Evolutionary conservation across 345 rosid species (phyloP), one percentile per base, ranked within the genome.

Genomic region (Corchorus olitorius): DNA sequence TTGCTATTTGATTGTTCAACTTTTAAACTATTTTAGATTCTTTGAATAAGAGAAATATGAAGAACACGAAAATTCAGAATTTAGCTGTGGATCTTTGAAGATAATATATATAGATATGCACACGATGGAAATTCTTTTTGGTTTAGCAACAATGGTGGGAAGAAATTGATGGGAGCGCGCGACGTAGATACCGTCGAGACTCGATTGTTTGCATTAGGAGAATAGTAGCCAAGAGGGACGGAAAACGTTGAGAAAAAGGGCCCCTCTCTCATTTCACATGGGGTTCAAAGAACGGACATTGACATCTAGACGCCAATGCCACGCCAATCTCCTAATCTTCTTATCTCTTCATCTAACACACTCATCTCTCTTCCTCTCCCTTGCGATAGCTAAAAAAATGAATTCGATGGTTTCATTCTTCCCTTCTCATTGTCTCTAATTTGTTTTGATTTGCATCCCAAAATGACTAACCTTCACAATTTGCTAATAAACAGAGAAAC

Each of bases 311-410:
- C 75, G 46, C 84, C 81, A 37, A 79, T 74, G 85, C 83, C 77
- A 83, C 82, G 87, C 84, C 84, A 80, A 76, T 83, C 76, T 64
- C 75, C 87, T 85, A 78, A 78, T 88, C 84, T 73, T 75, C 74
- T 80, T 76, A 34, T 80, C 82, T 2, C 27, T 65, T 17, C 46
- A 27, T 27, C 27, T 27, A 27, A 27, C 27, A 12, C 1, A 33
- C 22, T 35, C 22, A 20, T 54, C 37, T 73, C 55, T 16, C 34
- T 62, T 7, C 54, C 60, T 74, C 76, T 65, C 60, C 53, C 68
- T 12, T 62, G 39, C 70, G 22, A 53, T 39, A 39, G 43, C 22
- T 3, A 56, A 22, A 43, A 0, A 66, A 20, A 22, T 2, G 35
- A 67, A 46, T 46, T 46, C n/a, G 50, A n/a, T 65, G n/a, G 34